phyloP scores from a whole-genome alignment of 345 rosid genomes.

The Zanthoxylum bungeanum region DNA sequence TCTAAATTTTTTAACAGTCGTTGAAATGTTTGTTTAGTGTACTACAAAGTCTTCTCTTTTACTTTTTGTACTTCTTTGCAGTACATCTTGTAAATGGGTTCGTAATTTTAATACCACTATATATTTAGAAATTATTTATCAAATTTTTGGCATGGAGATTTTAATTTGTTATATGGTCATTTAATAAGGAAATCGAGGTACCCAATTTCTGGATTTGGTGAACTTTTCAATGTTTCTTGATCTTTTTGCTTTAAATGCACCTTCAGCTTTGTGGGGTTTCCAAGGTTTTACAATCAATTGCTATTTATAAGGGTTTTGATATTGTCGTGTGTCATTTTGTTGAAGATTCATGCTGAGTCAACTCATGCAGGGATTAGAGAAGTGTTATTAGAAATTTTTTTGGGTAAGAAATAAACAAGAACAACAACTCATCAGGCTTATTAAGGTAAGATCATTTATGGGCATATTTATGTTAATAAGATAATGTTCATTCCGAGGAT shows the following conservation, averaged over 20 bases:
- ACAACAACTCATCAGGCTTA: background rate
- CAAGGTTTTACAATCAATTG: background rate
- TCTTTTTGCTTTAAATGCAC: background rate
- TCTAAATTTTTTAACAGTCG: background rate
- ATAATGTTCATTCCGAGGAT: background rate
- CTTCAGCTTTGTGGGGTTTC: background rate
- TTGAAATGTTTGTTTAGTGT: conserved; percentile 10
- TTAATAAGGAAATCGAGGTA: background rate
- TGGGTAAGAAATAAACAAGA: background rate
- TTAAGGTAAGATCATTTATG: background rate
- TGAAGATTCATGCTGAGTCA: background rate
- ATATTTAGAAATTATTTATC: background rate
- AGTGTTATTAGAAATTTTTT: background rate
- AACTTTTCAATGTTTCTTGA: background rate
- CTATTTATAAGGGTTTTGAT: background rate
- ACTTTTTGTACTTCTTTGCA: conserved; percentile 29
- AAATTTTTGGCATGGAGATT: background rate
- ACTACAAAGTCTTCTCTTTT: conserved; percentile 14
- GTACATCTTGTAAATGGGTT: conserved; percentile 23
- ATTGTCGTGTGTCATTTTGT: background rate
- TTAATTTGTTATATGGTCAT: background rate
- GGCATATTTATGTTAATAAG: background rate
- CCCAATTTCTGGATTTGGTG: conserved; percentile 9
- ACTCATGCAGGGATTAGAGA: background rate
- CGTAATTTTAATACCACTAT: background rate